Base-by-base conservation (phyloP, 768 basidiomycete genomes). In the Lactarius tabidus region DNA sequence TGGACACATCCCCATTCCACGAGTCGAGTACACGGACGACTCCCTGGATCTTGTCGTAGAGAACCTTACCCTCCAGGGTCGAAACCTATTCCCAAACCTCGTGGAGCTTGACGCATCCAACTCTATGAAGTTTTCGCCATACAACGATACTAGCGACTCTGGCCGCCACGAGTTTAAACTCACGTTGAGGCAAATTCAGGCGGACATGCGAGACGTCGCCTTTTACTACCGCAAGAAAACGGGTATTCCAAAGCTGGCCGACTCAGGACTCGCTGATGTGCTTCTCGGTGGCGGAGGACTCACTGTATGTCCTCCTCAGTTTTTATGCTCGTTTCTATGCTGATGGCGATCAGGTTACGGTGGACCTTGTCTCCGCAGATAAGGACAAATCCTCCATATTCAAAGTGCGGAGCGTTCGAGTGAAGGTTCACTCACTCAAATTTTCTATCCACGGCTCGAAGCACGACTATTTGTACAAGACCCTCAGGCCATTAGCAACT, bases 1-100 rank as follows among this genome's bases (percentile, higher is more conserved):
- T 57, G 89, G 88, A 26, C 89, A 92, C 71, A 73, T 95, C 61
- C 94, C 94, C 8, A 95, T 98, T 69, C 96, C 96, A 0, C 88
- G 94, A 39, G 85, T 95, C 73, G 95, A 97, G 76, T 98, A 97
- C 78, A 89, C 90, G 39, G 93, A 96, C 75, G 88, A 93, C 59
- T 73, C 81, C 7, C 77, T 95, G 66, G 95, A 97, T 70, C 82
- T 97, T 52, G 91, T 96, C 64, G 85, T 98, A 67, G 96, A 98
- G 81, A 98, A 96, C 75, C 83, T 98, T 38, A 90, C 91, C 1
- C 81, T 95, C 20, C 87, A 91, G 66, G 93, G 93, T 10, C 85
- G 87, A 48, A 96, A 98, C 77, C 77, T 99, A 3, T 89, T 95
- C 82, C 95, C 95, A 1, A 93, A 90, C 71, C 72, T 89, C 64